Evolutionary conservation across 306 rosid genomes (phyloP).

Genomic region (Pyrus pyrifolia): DNA sequence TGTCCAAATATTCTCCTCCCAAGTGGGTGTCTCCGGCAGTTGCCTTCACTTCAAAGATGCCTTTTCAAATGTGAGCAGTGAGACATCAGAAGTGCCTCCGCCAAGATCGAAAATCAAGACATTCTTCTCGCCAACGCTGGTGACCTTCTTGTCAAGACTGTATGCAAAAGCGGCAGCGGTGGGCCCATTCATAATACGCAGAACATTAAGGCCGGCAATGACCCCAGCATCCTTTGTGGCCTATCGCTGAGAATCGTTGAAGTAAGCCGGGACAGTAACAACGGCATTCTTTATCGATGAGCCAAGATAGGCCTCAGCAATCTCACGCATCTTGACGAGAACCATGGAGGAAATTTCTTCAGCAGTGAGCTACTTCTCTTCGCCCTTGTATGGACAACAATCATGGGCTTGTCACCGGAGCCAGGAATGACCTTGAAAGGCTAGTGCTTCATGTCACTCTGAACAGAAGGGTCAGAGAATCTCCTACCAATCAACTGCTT

Average conservation of each 20-base stretch:
- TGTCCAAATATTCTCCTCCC: conserved; percentile 84
- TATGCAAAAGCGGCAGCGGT: conserved; percentile 72
- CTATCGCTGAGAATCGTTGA: conserved; percentile 64
- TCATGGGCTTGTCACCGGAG: conserved; percentile 61
- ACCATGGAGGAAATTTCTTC: conserved; percentile 77
- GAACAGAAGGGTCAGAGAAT: conserved; percentile 49
- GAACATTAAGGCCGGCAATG: conserved; percentile 61
- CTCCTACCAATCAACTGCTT: conserved; percentile 84
- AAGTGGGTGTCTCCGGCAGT: conserved; percentile 80
- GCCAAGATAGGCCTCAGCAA: conserved; percentile 78
- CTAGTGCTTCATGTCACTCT: conserved; percentile 69
- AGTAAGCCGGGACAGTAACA: conserved; percentile 80
- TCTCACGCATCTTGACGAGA: conserved; percentile 72
- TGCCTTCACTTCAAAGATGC: conserved; percentile 65
- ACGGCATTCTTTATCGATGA: conserved; percentile 58
- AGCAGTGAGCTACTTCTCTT: conserved; percentile 51
- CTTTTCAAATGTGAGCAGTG: conserved; percentile 65
- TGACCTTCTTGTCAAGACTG: conserved; percentile 61
- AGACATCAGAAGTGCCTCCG: conserved; percentile 39
- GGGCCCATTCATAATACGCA: conserved; percentile 63
- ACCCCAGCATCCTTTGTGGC: conserved; percentile 73
- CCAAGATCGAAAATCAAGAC: conserved; percentile 59
- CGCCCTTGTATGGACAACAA: conserved; percentile 51
- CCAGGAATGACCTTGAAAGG: conserved; percentile 59
- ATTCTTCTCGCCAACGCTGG: conserved; percentile 54